These are phyloP conservation scores for Starmerella etchellsii DNA, from an alignment of 805 yeast species.

Conservation along the genomic window DNA sequence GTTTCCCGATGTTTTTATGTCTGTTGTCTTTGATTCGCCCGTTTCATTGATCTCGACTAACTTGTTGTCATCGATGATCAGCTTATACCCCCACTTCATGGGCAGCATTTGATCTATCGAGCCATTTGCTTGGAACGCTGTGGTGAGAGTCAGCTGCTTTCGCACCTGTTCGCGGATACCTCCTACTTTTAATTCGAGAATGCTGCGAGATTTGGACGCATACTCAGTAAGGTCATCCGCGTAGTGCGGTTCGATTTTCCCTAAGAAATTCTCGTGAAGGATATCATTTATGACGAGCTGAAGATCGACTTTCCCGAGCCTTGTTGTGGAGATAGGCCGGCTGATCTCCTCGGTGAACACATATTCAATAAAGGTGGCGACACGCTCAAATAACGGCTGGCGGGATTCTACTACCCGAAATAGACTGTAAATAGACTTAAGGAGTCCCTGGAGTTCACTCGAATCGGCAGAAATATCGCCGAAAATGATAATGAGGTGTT, in stretches of 20 bases:
- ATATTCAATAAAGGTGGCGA: constrained; percentile 15
- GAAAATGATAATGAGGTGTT: constrained; percentile 4
- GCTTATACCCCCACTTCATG: neutral
- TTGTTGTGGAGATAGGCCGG: constrained; percentile 16
- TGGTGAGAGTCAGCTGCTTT: neutral
- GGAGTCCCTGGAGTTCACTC: neutral
- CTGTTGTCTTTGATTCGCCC: neutral
- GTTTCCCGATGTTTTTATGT: neutral
- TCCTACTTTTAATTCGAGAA: neutral
- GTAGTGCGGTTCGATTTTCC: neutral
- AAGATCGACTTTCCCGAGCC: neutral
- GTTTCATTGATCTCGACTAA: neutral
- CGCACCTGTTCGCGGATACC: neutral
- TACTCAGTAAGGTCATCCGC: neutral
- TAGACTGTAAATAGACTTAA: neutral
- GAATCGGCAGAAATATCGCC: constrained; percentile 3
- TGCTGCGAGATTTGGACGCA: neutral
- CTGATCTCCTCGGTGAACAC: constrained; percentile 15
- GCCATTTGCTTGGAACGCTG: neutral
- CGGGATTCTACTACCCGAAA: neutral
- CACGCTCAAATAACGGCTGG: constrained; percentile 7
- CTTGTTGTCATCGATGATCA: neutral
- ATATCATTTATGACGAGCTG: neutral
- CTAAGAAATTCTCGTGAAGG: neutral
- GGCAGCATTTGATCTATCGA: neutral